Evolutionary conservation across 2,329 filamentous ascomycete genomes (phyloP), one percentile per base, ranked within the genome.

Genomic region (Talaromyces rugulosus): DNA sequence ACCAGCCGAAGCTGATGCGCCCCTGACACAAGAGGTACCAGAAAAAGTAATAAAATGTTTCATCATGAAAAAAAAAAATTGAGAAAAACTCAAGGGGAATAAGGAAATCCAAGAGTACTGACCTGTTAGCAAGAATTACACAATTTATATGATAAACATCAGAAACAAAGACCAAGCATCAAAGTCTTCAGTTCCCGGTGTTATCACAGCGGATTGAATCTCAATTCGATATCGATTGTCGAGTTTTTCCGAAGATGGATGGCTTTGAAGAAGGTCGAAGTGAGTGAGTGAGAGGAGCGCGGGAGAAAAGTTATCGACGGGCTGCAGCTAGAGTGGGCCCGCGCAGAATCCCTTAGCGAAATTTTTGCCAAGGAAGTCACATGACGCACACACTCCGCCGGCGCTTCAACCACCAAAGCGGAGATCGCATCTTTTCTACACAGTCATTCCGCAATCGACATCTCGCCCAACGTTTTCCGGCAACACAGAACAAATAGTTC

Each of bases 11-110:
- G 66, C 70, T 66, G 71, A 68, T 67, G 69, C 73, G 72, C 73
- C 83, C 82, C 87, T 95, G 89, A 91, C 86, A 92, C 92, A 95
- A 96, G 92, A 96, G 92, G 92, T 96, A 92, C 92, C 92, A 96
- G 91, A 96, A 93, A 81, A 81, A 79, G 79, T 75, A 78, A 75
- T 60, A 71, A 69, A 69, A 80, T 82, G 82, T 87, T 84, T 94
- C 90, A 93, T 94, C 90, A 92, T 85, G 66, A 61, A 62, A 67
- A 64, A 53, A 55, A 30, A 56, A 18, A 28, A 51, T 31, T 12
- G 66, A 65, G 44, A 50, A 36, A 23, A 30, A 6, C 56, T 30
- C 34, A 27, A 23, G 6, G 27, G 9, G 16, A 34, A 18, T 16
- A 34, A n/a, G n/a, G n/a, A n/a, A 62, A 18, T 40, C 9, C n/a